A percentile compares a stretch with the other conserved stretches of the same genome.
These are phyloP conservation scores for Ogataea philodendri DNA, from an alignment of 805 yeast genomes.

Conservation along the genomic window DNA sequence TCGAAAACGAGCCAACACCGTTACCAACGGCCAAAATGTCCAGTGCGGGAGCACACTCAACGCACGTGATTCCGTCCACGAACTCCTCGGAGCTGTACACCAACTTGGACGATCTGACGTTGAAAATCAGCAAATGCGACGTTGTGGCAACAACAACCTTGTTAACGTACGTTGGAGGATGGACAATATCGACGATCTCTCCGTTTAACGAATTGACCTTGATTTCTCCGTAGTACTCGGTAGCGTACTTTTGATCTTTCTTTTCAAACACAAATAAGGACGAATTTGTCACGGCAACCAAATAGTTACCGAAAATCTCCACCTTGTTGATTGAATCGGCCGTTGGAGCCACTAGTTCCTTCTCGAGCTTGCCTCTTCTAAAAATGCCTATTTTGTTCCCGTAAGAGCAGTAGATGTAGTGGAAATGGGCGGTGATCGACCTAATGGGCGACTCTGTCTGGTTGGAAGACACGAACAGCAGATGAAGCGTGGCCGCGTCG, in stretches of 20 bases:
- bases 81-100: constrained; percentile 52
- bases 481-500: constrained; percentile 82
- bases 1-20: constrained; percentile 58
- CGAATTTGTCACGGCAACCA: constrained; percentile 53
- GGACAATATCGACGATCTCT: constrained; percentile 63
- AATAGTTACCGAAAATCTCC: constrained; percentile 72
- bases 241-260: constrained; percentile 43
- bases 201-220: constrained; percentile 64
- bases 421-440: constrained; percentile 75
- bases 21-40: constrained; percentile 82
- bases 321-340: constrained; percentile 45
- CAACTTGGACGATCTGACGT: constrained; percentile 73
- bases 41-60: constrained; percentile 82
- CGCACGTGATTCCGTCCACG: constrained; percentile 57
- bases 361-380: constrained; percentile 73
- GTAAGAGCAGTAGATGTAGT: constrained; percentile 76
- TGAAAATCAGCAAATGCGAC: constrained; percentile 57
- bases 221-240: constrained; percentile 68
- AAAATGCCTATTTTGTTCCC: constrained; percentile 72
- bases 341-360: constrained; percentile 34
- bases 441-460: constrained; percentile 72
- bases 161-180: constrained; percentile 90
- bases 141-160: constrained; percentile 84
- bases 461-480: constrained; percentile 79
- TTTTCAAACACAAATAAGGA: constrained; percentile 33